These are phyloP conservation scores for Naganishia vaughanmartiniae DNA, from an alignment of 768 basidiomycete species.

Conservation along the genomic window DNA sequence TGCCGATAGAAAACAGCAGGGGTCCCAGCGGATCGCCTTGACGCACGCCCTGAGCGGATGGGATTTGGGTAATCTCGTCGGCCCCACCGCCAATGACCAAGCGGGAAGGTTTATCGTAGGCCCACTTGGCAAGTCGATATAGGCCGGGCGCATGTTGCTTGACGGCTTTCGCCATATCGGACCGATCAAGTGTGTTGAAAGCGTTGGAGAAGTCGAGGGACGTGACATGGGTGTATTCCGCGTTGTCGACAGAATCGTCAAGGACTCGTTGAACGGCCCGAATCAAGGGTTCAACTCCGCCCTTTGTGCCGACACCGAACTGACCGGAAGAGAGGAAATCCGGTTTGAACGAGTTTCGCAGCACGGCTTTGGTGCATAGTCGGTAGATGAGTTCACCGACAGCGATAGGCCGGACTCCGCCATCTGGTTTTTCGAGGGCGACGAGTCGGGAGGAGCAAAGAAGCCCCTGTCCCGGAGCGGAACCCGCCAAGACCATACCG, in stretches of 20 bases:
- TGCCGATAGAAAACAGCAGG: slow-evolving; percentile 34
- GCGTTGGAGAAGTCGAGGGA: slow-evolving; percentile 39
- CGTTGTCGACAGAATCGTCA: slow-evolving; percentile 17
- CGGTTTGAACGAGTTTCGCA: slow-evolving; percentile 22
- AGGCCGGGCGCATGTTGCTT: slow-evolving; percentile 32
- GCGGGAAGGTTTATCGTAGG: slow-evolving; percentile 16
- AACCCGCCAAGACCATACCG: slow-evolving; percentile 2
- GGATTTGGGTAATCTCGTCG: neutral
- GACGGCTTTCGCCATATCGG: slow-evolving; percentile 16
- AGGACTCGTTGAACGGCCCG: slow-evolving; percentile 30
- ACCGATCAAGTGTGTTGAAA: slow-evolving; percentile 34
- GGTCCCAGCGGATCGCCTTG: slow-evolving; percentile 41
- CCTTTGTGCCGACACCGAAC: slow-evolving; percentile 34
- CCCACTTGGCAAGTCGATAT: slow-evolving; percentile 25
- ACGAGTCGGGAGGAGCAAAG: slow-evolving; percentile 33
- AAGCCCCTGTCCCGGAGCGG: slow-evolving; percentile 26
- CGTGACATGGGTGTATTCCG: slow-evolving; percentile 27
- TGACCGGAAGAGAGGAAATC: slow-evolving; percentile 27
- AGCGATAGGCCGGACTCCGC: slow-evolving; percentile 37
- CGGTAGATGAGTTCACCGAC: slow-evolving; percentile 40
- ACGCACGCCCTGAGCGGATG: slow-evolving; percentile 35
- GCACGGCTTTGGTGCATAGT: slow-evolving; percentile 31
- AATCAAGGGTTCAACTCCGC: slow-evolving; percentile 35
- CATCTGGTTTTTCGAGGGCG: slow-evolving; percentile 33
- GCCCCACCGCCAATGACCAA: neutral